Base-by-base conservation (phyloP, 2,329 filamentous ascomycete genomes). In the Diaporthe vexans region DNA sequence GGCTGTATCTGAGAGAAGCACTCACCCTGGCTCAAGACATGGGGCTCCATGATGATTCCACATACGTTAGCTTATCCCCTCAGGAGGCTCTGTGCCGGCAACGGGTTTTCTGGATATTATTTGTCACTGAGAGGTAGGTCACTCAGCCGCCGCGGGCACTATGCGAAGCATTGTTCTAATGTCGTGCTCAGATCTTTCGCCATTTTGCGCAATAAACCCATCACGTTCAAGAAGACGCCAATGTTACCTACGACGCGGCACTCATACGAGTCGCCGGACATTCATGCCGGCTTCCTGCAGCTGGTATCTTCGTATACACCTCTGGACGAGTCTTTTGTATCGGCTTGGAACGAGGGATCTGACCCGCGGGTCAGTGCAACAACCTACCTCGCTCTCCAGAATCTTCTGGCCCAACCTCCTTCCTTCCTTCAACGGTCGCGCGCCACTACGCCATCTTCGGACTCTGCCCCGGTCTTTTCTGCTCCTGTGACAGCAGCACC, bases 251-350 rank as follows among this genome's bases (percentile, higher is more conserved):
- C 84, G 78, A 90, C 79, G 80, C 88, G 81, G 79, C 85, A 89
- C 63, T 83, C 86, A 5, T 88, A 88, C 68, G 90, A 91, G 77
- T 82, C 85, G 0, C 83, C 84, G 0, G 86, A 87, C 33, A 87
- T 90, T 72, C 84, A 90, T 40, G 83, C 87, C 15, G 91, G 91
- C 1, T 91, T 93, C 76, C 84, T 90, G 46, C 88, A 90, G 76
- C 84, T 93, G 15, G 88, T 92, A 58, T 86, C 89, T 68, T 87
- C 91, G 19, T 93, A 91, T 81, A 87, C 88, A 46, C 90, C 90
- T 1, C 88, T 93, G 51, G 90, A 93, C 78, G 89, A 92, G 76
- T 88, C 86, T 0, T 92, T 93, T 77, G 86, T 93, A 19, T 86
- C 88, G 15, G 84, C 91, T 0, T 93, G 91, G 91, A 93, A 93